phyloP scores from a whole-genome alignment of 306 rosid species.

The Sesbania bispinosa region DNA sequence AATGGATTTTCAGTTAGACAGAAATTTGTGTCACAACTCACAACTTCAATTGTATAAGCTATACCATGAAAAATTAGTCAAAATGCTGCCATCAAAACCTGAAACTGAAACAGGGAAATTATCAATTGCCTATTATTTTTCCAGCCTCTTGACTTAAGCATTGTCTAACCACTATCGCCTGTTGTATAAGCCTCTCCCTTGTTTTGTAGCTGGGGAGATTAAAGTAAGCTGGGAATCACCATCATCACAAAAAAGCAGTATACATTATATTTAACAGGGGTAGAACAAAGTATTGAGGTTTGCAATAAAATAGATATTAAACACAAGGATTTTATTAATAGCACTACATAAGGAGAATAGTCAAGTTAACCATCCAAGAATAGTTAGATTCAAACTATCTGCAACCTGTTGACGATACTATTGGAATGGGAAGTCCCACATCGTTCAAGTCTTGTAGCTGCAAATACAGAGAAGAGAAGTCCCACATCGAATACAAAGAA shows the following conservation, averaged over 20 bases:
- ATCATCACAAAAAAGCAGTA: conserved; percentile 7
- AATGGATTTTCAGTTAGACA: background rate
- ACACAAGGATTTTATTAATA: background rate
- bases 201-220: conserved; percentile 71
- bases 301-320: background rate
- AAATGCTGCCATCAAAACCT: background rate
- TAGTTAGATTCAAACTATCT: conserved; percentile 63
- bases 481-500: too few relatives aligned
- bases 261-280: background rate
- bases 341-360: conserved; percentile 5
- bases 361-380: conserved; percentile 65
- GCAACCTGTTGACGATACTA: conserved; percentile 69
- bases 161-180: conserved; percentile 68
- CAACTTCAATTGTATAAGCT: background rate
- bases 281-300: background rate
- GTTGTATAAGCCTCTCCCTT: conserved; percentile 84
- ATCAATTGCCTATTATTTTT: conserved; percentile 51
- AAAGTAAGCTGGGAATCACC: conserved; percentile 57
- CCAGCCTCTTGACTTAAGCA: conserved; percentile 59
- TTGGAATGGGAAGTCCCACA: too few relatives aligned
- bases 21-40: conserved; percentile 7
- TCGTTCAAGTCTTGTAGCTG: too few relatives aligned
- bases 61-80: conserved; percentile 14
- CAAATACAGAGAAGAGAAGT: too few relatives aligned
- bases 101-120: conserved; percentile 1